Base-by-base conservation (phyloP, 179 eudicot species). In the Heliamphora pulchella region DNA sequence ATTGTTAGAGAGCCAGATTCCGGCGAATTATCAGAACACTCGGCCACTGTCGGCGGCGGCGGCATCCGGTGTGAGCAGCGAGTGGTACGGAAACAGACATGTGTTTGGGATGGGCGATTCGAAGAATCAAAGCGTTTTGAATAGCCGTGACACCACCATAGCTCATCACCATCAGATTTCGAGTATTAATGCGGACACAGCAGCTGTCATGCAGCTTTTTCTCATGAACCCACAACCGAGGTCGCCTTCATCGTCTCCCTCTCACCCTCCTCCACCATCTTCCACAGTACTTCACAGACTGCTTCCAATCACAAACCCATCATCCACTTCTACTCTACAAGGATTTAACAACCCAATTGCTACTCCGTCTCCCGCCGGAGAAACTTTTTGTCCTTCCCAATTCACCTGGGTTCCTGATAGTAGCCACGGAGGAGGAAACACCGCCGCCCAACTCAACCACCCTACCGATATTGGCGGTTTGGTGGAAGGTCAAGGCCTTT, bases 141-240 rank as follows among this genome's bases (percentile, higher is more conserved):
- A 68, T 71, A 71, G 20, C 46, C 13, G 31, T 48, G 57, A 66
- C n/a, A 20, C 8, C 15, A 22, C n/a, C 80, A 14, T 11, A 46
- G 1, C 9, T 50, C 80, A 71, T 7, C 62, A 53, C 47, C 61
- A 74, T n/a, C 78, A 75, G 65, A 84, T 89, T 79, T 72, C 89
- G 8, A 74, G 85, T 63, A 89, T 88, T 41, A 85, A 86, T 86
- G 88, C 86, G 53, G 89, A 84, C 74, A 78, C 85, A 11, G 90
- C 91, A 11, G 88, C 92, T 1, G 91, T 94, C 90, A 95, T 95
- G 98, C 98, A 95, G 77, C 93, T 92, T 70, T 95, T 95, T 66
- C 71, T 92, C 18, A 88, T 91, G 77, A 91, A 92, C 81, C 94
- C 98, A 20, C 89, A 41, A 8, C 77, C 58, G 3, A 53, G 47